Evolutionary conservation across 345 rosid species (phyloP).

Genomic region (Camelina laxa): DNA sequence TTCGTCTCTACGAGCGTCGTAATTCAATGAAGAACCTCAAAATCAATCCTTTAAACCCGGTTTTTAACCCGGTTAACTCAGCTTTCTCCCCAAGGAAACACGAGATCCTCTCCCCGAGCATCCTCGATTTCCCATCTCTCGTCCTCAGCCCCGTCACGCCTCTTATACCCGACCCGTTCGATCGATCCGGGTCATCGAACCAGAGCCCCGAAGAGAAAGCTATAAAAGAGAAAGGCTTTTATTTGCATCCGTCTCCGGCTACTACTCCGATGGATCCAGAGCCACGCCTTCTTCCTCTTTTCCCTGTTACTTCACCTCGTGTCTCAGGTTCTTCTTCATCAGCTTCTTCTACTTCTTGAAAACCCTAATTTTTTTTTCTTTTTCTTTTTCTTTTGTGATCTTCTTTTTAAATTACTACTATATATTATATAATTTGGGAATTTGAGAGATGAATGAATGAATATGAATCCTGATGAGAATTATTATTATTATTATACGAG

Average conservation of each 20-base stretch:
- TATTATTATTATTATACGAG: neutral
- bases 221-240: slow-evolving; percentile 86
- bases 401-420: slow-evolving; percentile 9
- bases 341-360: slow-evolving; percentile 49
- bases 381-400: slow-evolving; percentile 28
- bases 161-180: slow-evolving; percentile 87
- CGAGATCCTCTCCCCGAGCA: slow-evolving; percentile 90
- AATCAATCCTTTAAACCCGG: slow-evolving; percentile 75
- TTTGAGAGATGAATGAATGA: slow-evolving; percentile 31
- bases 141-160: slow-evolving; percentile 94
- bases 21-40: slow-evolving; percentile 85
- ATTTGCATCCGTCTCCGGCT: slow-evolving; percentile 84
- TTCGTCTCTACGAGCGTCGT: slow-evolving; percentile 90
- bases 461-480: slow-evolving; percentile 40
- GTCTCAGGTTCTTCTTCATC: slow-evolving; percentile 58
- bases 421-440: slow-evolving; percentile 36
- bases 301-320: slow-evolving; percentile 86
- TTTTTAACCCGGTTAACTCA: slow-evolving; percentile 50
- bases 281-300: slow-evolving; percentile 85
- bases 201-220: slow-evolving; percentile 65
- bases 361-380: slow-evolving; percentile 40
- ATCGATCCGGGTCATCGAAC: slow-evolving; percentile 60
- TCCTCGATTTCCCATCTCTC: slow-evolving; percentile 85
- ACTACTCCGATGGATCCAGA: slow-evolving; percentile 80
- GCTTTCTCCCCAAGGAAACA: slow-evolving; percentile 77